Base-by-base conservation (phyloP, 331 rosid genomes). In the Pyracantha coccinea region DNA sequence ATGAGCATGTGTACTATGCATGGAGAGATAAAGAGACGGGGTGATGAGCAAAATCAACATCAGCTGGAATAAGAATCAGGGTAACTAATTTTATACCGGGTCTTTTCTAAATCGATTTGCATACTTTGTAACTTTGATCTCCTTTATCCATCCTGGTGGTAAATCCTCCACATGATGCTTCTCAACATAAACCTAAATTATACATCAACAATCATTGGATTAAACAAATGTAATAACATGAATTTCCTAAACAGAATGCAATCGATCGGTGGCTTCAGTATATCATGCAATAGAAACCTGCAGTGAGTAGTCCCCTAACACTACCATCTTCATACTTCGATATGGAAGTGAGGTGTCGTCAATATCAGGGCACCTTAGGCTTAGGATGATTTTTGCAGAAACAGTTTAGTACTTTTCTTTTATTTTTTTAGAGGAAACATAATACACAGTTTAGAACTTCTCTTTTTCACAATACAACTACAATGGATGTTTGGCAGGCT, bases 71-170 rank as follows among this genome's bases (percentile, higher is more conserved):
- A 60, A 23, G 45, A 6, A 61, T 73, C 60, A 27, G 61, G 61
- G 29, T n/a, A 44, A 44, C 61, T 52, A 57, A 70, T 71, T 71
- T 28, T 86, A 78, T 89, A 94, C 97, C 85, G 89, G 87, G 73
- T 94, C 96, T 83, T 84, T 90, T 83, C 78, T 86, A 8, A 73
- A 75, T 81, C 85, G 88, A 33, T 75, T 70, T 64, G 74, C 21
- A n/a, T 23, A 80, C 87, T 74, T 83, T 82, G 74, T 79, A 70
- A 84, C 85, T 85, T 80, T 94, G 80, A 84, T 79, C 83, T 88
- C 91, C 79, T 84, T 83, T 75, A 69, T 85, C 97, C 96, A 92
- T 58, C 96, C 97, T 50, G 90, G 85, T 15, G 99, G 96, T 79
- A 94, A 81, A 86, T 88, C 96, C 68, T 90, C 89, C 66, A 23